Percentiles rank a stretch among this genome's conserved stretches.
These are phyloP conservation scores for Entophlyctis luteolus DNA, from an alignment of 192 early-diverging fungal genomes.

Conservation along the genomic window DNA sequence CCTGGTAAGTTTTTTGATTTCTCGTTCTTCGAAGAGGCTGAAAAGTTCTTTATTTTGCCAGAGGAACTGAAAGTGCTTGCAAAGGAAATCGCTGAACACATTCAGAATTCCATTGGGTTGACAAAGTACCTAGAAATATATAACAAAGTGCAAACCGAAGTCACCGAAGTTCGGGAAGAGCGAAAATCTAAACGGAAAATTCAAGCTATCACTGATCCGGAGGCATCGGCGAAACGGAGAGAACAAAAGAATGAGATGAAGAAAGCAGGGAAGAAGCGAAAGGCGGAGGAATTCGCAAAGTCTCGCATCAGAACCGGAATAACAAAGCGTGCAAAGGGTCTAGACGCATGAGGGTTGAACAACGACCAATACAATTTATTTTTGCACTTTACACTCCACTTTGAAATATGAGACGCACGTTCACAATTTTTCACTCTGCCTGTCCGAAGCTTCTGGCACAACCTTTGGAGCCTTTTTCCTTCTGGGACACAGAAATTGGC, in stretches of 20 bases:
- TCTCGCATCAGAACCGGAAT: neutral
- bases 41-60: constrained; percentile 62
- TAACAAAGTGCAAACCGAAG: constrained; percentile 6
- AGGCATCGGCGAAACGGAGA: constrained; percentile 64
- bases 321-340: neutral
- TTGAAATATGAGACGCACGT: too few relatives aligned
- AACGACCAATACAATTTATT: neutral
- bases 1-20: constrained; percentile 50
- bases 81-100: constrained; percentile 35
- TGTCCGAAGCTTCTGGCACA: neutral
- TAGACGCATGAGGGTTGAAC: too few relatives aligned
- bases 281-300: constrained; percentile 52
- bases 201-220: constrained; percentile 70
- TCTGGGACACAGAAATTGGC: constrained; percentile 12
- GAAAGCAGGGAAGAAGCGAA: constrained; percentile 61
- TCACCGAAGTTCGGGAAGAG: constrained; percentile 6
- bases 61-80: constrained; percentile 53
- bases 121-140: constrained; percentile 5
- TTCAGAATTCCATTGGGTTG: constrained; percentile 18
- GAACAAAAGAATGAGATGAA: constrained; percentile 72
- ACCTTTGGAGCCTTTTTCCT: neutral
- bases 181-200: constrained; percentile 21
- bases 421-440: too few relatives aligned
- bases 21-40: constrained; percentile 22
- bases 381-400: too few relatives aligned